Evolutionary conservation across 768 basidiomycete genomes (phyloP).

Genomic region (Hemileccinum impolitum): DNA sequence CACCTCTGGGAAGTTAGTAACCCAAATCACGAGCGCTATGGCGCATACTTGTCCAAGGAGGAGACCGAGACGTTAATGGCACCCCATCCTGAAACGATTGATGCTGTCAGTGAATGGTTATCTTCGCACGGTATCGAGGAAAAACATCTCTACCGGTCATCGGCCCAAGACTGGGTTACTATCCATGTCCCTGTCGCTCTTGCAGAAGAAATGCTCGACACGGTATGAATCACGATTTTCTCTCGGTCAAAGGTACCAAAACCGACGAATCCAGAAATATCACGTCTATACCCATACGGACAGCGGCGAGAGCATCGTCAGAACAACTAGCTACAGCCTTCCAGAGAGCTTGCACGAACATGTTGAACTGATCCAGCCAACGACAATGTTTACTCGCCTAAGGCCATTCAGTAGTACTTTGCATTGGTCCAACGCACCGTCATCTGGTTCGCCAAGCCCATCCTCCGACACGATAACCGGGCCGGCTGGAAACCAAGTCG

Average conservation of each 20-base stretch:
- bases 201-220: conserved; percentile 70
- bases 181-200: conserved; percentile 53
- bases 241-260: neutral
- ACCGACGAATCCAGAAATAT: conserved; percentile 46
- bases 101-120: conserved; percentile 61
- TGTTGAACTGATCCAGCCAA: conserved; percentile 68
- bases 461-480: conserved; percentile 18
- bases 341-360: conserved; percentile 57
- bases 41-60: conserved; percentile 56
- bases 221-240: conserved; percentile 39
- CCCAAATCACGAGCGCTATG: conserved; percentile 52
- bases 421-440: conserved; percentile 23
- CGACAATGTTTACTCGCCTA: conserved; percentile 59
- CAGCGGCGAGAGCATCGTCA: conserved; percentile 52
- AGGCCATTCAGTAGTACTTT: conserved; percentile 43
- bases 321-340: conserved; percentile 69
- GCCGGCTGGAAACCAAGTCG: conserved; percentile 38
- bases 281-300: conserved; percentile 54
- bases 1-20: conserved; percentile 58
- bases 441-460: neutral
- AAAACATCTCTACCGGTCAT: conserved; percentile 48
- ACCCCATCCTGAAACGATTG: conserved; percentile 51
- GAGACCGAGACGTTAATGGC: conserved; percentile 61
- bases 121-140: conserved; percentile 50
- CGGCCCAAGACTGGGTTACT: conserved; percentile 69